A percentile compares a stretch with the other conserved stretches of the same genome.
Evolutionary conservation across 2,329 filamentous ascomycete species (phyloP).

Genomic region (Penicillium sp.): DNA sequence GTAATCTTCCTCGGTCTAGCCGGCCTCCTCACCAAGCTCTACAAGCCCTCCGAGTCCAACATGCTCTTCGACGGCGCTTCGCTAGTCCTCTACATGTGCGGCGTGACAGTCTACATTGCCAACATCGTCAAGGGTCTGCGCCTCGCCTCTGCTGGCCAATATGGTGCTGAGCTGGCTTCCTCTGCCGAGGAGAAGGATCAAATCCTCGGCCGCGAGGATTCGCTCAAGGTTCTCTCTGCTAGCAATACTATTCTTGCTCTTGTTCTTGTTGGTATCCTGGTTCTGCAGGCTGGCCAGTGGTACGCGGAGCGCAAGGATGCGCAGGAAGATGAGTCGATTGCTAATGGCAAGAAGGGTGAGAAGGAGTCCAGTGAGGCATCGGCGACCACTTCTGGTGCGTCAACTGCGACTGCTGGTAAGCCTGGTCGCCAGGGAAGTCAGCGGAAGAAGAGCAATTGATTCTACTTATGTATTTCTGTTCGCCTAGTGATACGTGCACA

Average conservation of each 20-base stretch:
- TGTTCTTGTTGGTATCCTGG: constrained; percentile 84
- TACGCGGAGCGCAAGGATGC: constrained; percentile 93
- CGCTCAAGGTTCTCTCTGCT: constrained; percentile 82
- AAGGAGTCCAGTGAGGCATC: constrained; percentile 3
- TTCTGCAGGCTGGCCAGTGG: constrained; percentile 96
- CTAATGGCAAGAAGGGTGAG: constrained; percentile 42
- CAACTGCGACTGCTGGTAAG: constrained; percentile 13
- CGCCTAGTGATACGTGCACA: neutral
- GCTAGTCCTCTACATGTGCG: constrained; percentile 74
- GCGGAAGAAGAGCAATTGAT: constrained; percentile 29
- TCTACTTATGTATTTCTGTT: neutral
- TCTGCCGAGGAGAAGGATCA: constrained; percentile 58
- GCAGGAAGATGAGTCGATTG: constrained; percentile 69
- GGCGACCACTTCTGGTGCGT: constrained; percentile 10
- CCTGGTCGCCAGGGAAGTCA: constrained; percentile 19
- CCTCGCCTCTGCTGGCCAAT: constrained; percentile 72
- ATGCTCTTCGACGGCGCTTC: constrained; percentile 84
- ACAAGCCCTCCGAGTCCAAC: constrained; percentile 89
- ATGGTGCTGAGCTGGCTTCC: constrained; percentile 50
- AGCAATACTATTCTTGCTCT: constrained; percentile 96
- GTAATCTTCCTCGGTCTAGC: constrained; percentile 83
- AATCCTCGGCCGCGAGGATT: constrained; percentile 80
- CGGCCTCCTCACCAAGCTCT: constrained; percentile 91
- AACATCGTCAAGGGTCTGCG: constrained; percentile 96
- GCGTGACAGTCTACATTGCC: constrained; percentile 86